Conservation (phyloP, 2,329 filamentous ascomycete genomes). For the Pseudocercospora eumusae region DNA sequence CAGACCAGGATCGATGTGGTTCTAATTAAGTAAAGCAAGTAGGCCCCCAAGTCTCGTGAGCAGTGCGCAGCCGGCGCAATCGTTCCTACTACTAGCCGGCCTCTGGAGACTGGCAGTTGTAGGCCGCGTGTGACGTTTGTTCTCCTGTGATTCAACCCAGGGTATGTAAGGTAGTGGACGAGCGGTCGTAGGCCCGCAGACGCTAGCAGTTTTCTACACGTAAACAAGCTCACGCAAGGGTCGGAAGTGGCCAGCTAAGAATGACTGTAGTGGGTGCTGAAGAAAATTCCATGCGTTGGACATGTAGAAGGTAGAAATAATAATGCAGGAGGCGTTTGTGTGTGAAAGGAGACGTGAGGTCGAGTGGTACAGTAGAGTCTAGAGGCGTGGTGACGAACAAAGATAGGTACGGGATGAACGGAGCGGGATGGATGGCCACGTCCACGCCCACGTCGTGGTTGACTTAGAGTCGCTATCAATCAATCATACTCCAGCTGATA, state of each 20-base stretch:
- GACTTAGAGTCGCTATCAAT: background rate
- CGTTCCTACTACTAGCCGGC: conserved; percentile 3
- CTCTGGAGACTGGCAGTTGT: background rate
- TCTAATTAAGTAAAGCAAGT: conserved; percentile 20
- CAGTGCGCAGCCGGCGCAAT: conserved; percentile 16
- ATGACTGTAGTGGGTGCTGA: conserved; percentile 1
- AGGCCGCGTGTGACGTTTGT: conserved; percentile 12
- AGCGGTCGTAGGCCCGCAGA: conserved; percentile 1
- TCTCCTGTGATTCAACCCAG: background rate
- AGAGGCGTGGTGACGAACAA: background rate
- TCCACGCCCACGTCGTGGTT: background rate
- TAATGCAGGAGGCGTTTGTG: background rate
- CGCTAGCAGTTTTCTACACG: conserved; percentile 3
- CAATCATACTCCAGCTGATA: too few relatives aligned
- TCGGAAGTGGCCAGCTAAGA: conserved; percentile 1
- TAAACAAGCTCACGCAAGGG: conserved; percentile 11
- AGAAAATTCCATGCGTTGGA: background rate
- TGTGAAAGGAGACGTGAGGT: background rate
- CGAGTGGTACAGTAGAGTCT: background rate
- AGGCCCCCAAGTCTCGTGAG: conserved; percentile 20
- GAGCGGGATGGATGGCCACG: background rate
- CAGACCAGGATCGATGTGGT: conserved; percentile 18
- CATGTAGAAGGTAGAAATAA: background rate
- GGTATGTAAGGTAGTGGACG: background rate
- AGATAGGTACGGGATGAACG: conserved; percentile 10